These are phyloP conservation scores for Ustanciosporium gigantosporum DNA, from an alignment of 1,284 basidiomycete species.

Conservation along the genomic window DNA sequence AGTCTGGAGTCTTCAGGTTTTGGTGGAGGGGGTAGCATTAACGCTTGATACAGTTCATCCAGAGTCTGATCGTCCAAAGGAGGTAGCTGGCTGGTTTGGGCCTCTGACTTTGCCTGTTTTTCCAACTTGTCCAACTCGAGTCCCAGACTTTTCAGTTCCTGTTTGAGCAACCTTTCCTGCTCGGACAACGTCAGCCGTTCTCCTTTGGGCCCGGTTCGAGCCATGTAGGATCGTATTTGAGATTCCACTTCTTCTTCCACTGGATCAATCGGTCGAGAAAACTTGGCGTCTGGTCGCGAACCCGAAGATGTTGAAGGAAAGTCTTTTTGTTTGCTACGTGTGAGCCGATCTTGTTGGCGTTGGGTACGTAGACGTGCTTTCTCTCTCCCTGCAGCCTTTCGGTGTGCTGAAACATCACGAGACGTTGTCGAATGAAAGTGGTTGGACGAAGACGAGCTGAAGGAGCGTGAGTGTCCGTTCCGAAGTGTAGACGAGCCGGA, in stretches of 20 bases:
- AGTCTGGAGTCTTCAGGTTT: slow-evolving; percentile 27
- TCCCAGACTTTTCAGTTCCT: slow-evolving; percentile 41
- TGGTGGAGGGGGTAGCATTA: slow-evolving; percentile 35
- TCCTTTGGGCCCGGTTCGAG: slow-evolving; percentile 22
- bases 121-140: slow-evolving; percentile 30
- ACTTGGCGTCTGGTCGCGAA: too few relatives aligned
- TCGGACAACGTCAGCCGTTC: slow-evolving; percentile 26
- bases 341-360: slow-evolving; percentile 10
- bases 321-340: slow-evolving; percentile 25
- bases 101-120: slow-evolving; percentile 37
- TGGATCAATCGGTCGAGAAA: slow-evolving; percentile 3
- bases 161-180: slow-evolving; percentile 33
- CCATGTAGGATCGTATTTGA: slow-evolving; percentile 32
- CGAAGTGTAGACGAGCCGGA: too few relatives aligned
- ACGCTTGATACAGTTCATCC: slow-evolving; percentile 50
- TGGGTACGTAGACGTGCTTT: slow-evolving; percentile 16
- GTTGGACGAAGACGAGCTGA: not conserved
- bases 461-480: too few relatives aligned
- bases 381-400: slow-evolving; percentile 34
- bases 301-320: too few relatives aligned
- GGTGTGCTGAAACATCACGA: slow-evolving; percentile 29
- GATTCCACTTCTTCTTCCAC: slow-evolving; percentile 15
- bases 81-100: slow-evolving; percentile 42
- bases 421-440: slow-evolving; percentile 7
- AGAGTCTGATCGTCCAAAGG: slow-evolving; percentile 49